Evolutionary conservation across 2,329 filamentous ascomycete species (phyloP).

Genomic region (Xylaria sp.): DNA sequence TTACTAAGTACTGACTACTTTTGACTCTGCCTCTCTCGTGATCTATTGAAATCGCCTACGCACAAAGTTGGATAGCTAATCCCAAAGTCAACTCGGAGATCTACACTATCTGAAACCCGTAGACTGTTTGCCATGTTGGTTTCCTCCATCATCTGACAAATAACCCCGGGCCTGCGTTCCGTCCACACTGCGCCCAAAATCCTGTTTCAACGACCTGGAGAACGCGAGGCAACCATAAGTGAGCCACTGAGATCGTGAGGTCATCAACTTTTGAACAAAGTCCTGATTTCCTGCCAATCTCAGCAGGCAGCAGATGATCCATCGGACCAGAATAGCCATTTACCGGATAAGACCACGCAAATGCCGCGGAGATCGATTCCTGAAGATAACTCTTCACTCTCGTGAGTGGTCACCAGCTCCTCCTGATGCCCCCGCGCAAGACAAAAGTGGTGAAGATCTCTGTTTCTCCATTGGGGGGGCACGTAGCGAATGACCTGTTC

Average conservation of each 20-base stretch:
- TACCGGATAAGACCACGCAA: constrained; percentile 1
- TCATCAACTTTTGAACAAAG: constrained; percentile 7
- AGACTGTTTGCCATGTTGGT: neutral
- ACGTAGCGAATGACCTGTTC: constrained; percentile 34
- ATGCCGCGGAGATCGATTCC: constrained; percentile 14
- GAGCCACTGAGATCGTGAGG: constrained; percentile 6
- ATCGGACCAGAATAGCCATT: neutral
- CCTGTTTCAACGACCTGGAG: neutral
- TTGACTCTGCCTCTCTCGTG: neutral
- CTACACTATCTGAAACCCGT: constrained; percentile 8
- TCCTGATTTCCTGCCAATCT: constrained; percentile 10
- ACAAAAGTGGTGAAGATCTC: constrained; percentile 37
- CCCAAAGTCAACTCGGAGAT: neutral
- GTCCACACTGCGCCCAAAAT: neutral
- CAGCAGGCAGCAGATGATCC: constrained; percentile 14
- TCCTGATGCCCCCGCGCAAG: constrained; percentile 25
- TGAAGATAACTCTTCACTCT: constrained; percentile 16
- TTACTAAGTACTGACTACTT: neutral
- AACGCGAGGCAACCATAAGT: neutral
- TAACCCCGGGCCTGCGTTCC: constrained; percentile 4
- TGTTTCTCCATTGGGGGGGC: constrained; percentile 29
- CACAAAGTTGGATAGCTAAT: neutral
- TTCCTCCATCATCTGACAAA: neutral
- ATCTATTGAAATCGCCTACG: neutral
- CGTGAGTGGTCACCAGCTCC: constrained; percentile 27